Evolutionary conservation across 2,329 filamentous ascomycete species (phyloP), one percentile per base, ranked within the genome.

Genomic region (Chrysoporthe austroafricana): DNA sequence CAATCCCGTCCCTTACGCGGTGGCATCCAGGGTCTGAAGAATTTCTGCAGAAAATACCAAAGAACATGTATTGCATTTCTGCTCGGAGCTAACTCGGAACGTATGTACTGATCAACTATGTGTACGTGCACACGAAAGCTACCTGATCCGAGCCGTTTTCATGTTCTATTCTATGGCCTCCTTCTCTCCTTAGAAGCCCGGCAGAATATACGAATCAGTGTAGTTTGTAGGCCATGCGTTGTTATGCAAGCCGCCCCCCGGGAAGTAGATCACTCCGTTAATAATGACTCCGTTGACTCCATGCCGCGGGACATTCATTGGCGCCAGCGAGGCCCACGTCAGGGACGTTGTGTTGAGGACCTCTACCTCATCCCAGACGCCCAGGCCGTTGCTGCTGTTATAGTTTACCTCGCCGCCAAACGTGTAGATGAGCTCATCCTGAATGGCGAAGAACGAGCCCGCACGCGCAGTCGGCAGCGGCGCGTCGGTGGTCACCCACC

Each of bases 331-430:
- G 44, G 69, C 64, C 71, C 71, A 72, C 43, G 32, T 52, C 9
- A 72, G 63, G 36, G 36, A 61, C 5, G 34, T 42, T 4, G 69
- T 70, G 56, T 72, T 70, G 44, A 70, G 69, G 9, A 66, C 68
- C 59, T 72, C 69, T 9, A 69, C 64, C 69, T 72, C 42, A 16
- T 69, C 62, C 43, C 68, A 72, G n/a, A 72, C 69, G 18, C 68
- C 69, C 2, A 61, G 36, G 11, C 64, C 57, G 7, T 62, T 59
- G 2, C 42, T 61, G 48, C 71, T 64, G 11, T 64, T 68, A 0
- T 63, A 42, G 58, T 80, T 78, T 0, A 78, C 79, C 46, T 81
- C 78, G 6, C 78, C 79, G 0, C 79, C 79, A 63, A 81, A 75
- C 0, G 76, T 74, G 59, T 78, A 81, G 7, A 80, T 69, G 16